Percentiles rank a stretch among this genome's conserved stretches.
Conservation (phyloP, 148 eudicot species). For the Beta vulgaris region DNA sequence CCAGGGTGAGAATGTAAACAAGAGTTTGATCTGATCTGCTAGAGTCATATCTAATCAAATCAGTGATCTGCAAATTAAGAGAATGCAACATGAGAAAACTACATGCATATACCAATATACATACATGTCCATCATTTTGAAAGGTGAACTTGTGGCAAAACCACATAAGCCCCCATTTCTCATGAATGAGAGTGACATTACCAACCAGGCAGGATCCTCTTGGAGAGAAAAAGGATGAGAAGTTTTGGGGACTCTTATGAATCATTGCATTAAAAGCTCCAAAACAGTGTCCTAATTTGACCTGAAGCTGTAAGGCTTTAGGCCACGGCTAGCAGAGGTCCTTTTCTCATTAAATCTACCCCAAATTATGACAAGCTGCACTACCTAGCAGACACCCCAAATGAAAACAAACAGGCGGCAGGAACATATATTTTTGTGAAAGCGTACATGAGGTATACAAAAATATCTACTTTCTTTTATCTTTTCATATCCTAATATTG, state of each 20-base stretch:
- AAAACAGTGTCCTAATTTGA: background rate
- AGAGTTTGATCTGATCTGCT: conserved; percentile 64
- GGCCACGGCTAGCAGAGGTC: background rate
- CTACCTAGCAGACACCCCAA: background rate
- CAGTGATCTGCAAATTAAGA: conserved; percentile 58
- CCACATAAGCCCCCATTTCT: background rate
- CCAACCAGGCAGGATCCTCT: background rate
- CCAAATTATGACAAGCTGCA: background rate
- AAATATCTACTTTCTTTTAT: too few relatives aligned
- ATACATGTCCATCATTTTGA: background rate
- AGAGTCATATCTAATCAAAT: conserved; percentile 65
- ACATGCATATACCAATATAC: background rate
- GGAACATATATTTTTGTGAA: too few relatives aligned
- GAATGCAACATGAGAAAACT: conserved; percentile 10
- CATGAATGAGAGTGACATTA: background rate
- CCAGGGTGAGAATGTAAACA: conserved; percentile 84
- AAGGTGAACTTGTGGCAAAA: background rate
- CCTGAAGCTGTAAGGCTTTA: background rate
- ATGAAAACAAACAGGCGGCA: background rate
- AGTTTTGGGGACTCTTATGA: too few relatives aligned
- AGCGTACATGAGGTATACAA: background rate
- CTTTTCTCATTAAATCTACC: background rate
- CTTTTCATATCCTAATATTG: background rate
- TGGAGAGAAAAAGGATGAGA: too few relatives aligned
- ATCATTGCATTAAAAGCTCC: background rate